phyloP scores from a whole-genome alignment of 1,139 yeast genomes.

The Geotrichum aggregatum region DNA sequence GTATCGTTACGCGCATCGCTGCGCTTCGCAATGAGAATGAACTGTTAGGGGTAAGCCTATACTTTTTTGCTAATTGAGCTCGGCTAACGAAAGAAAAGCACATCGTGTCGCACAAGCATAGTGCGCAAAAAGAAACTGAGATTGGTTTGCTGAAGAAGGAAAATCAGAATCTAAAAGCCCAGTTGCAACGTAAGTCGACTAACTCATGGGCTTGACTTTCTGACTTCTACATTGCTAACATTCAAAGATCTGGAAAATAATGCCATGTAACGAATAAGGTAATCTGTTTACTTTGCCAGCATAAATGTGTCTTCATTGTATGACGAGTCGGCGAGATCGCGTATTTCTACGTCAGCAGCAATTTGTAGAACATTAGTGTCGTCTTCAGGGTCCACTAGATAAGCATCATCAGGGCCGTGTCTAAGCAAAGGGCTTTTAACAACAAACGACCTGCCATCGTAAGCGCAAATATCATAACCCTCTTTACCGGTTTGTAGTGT shows the following conservation, averaged over 20 bases:
- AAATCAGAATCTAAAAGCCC: conserved; percentile 31
- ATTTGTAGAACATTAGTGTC: conserved; percentile 17
- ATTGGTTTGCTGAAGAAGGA: conserved; percentile 56
- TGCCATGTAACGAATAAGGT: not conserved
- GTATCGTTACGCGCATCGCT: conserved; percentile 60
- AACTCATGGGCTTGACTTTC: not conserved
- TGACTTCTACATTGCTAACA: not conserved
- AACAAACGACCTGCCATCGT: conserved; percentile 13
- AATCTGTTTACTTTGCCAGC: not conserved
- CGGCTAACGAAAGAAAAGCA: conserved; percentile 33
- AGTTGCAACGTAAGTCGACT: not conserved
- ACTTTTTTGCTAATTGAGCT: not conserved
- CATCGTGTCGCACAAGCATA: conserved; percentile 67
- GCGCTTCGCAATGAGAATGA: conserved; percentile 67
- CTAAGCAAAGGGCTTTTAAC: not conserved
- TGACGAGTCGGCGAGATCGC: conserved; percentile 3
- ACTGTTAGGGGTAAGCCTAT: conserved; percentile 45
- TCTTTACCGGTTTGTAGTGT: not conserved
- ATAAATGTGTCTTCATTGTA: conserved; percentile 15
- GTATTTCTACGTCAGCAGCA: conserved; percentile 13
- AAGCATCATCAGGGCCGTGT: not conserved
- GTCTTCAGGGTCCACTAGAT: conserved; percentile 8
- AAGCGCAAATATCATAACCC: conserved; percentile 6
- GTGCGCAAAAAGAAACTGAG: conserved; percentile 67
- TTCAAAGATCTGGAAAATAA: not conserved